Base-by-base conservation (phyloP, 2,329 filamentous ascomycete species). In the Ilyonectria destructans region DNA sequence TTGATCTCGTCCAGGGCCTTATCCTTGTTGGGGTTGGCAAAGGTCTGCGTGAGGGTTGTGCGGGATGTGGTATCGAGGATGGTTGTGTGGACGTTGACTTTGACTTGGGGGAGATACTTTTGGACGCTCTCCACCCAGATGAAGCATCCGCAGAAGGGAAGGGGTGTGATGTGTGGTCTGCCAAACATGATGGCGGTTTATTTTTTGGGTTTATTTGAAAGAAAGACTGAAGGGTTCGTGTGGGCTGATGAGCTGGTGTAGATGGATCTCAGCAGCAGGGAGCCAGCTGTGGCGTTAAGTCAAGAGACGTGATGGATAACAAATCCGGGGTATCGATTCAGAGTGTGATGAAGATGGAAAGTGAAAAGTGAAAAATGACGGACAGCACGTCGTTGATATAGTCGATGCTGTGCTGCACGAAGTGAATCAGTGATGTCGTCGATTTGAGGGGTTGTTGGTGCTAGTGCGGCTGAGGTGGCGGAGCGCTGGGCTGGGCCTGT, bases 61-160 rank as follows among this genome's bases (percentile, higher is more conserved):
- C 83, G 80, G 1, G 84, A 85, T 17, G 81, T 86, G 1, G 86
- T 87, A 2, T 89, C 85, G 6, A 89, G 80, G 55, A 94, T 90
- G 8, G 83, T 88, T n/a, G 89, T 87, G 70, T 92, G 87, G 10
- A 86, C 87, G 58, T 86, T 80, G 59, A 91, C 81, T 9, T 86
- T 79, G 40, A 92, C 81, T 65, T 89, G 88, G 1, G 90, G 90
- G 4, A 93, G 84, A 67, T 88, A 90, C 33, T 75, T 73, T 17
- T 75, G 75, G 6, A 45, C 19, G 4, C 59, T 9, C 0, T 67
- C 37, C n/a, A 69, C 45, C 26, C 79, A 29, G 66, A 80, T 76
- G 67, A 79, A 82, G 71, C 82, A 78, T 19, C 83, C 84, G 56
- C 82, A 83, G 19, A 58, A 35, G 43, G 62, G 65, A 5, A 15